phyloP scores from a whole-genome alignment of 1,139 yeast species.

The Zygosaccharomyces sapae region DNA sequence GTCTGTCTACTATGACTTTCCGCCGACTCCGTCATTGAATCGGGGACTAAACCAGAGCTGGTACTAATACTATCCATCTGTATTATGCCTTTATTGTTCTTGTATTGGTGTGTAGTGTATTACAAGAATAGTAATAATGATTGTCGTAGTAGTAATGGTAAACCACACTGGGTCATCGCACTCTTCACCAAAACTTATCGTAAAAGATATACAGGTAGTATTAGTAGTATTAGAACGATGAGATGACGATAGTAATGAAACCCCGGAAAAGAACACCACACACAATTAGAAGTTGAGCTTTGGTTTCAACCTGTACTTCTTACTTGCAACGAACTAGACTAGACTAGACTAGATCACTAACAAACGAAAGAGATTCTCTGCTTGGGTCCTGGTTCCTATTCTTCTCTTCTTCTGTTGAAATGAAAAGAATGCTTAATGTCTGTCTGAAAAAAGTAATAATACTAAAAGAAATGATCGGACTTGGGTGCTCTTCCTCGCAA shows the following conservation, averaged over 20 bases:
- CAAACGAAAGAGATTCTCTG: too few species aligned
- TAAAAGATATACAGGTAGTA: not conserved
- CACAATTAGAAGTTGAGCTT: not conserved
- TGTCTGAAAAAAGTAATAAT: not conserved
- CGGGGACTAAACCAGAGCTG: conserved; percentile 1
- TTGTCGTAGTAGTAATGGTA: not conserved
- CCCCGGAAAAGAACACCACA: conserved; percentile 3
- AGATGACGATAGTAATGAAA: not conserved
- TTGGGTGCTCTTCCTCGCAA: not conserved
- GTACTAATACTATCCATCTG: conserved; percentile 1
- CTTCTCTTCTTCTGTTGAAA: too few species aligned
- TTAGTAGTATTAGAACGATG: not conserved
- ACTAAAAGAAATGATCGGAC: not conserved
- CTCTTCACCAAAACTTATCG: not conserved
- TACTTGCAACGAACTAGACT: too few species aligned
- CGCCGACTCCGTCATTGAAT: not conserved
- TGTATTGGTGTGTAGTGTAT: not conserved
- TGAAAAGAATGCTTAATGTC: too few species aligned
- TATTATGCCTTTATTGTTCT: not conserved
- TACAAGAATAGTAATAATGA: not conserved
- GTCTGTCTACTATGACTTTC: not conserved
- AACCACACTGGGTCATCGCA: conserved; percentile 6
- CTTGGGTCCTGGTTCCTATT: too few species aligned
- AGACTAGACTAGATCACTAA: too few species aligned
- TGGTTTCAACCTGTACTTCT: too few species aligned